phyloP scores from a whole-genome alignment of 140 eudicot species.

The Ambrosia hybrid region DNA sequence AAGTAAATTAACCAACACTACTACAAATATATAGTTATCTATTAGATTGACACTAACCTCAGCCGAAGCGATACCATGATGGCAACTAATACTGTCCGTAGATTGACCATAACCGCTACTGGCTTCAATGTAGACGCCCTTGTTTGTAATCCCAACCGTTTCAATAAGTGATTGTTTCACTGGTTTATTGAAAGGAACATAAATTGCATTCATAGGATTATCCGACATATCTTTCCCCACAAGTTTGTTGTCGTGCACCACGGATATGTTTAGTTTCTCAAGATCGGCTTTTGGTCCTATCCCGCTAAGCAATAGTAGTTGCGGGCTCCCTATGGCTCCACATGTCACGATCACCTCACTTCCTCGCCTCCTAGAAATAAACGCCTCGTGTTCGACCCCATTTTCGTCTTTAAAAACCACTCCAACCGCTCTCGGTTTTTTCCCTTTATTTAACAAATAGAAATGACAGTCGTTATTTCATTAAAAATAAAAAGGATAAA shows the following conservation, averaged over 20 bases:
- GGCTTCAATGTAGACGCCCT: constrained; percentile 90
- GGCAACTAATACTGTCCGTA: constrained; percentile 56
- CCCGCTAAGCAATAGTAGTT: constrained; percentile 80
- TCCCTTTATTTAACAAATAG: constrained; percentile 42
- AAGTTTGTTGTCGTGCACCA: constrained; percentile 59
- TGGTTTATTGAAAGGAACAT: constrained; percentile 60
- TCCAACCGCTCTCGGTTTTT: constrained; percentile 74
- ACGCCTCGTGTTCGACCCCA: constrained; percentile 60
- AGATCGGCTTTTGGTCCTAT: constrained; percentile 88
- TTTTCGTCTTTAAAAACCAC: constrained; percentile 86
- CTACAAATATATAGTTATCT: no score
- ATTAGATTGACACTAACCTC: constrained; percentile 53
- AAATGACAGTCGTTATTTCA: background rate
- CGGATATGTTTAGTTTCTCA: constrained; percentile 62
- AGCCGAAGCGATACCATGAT: constrained; percentile 77
- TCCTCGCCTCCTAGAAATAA: constrained; percentile 48
- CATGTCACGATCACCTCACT: constrained; percentile 77
- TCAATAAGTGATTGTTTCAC: constrained; percentile 73
- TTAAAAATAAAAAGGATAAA: no score
- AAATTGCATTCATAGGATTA: constrained; percentile 82
- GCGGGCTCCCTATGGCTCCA: constrained; percentile 97
- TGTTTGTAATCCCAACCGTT: constrained; percentile 83
- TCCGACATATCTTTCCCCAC: constrained; percentile 89
- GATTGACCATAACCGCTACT: constrained; percentile 92
- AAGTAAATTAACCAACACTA: background rate